Evolutionary conservation across 768 basidiomycete species (phyloP).

Genomic region (Collybia sordida): DNA sequence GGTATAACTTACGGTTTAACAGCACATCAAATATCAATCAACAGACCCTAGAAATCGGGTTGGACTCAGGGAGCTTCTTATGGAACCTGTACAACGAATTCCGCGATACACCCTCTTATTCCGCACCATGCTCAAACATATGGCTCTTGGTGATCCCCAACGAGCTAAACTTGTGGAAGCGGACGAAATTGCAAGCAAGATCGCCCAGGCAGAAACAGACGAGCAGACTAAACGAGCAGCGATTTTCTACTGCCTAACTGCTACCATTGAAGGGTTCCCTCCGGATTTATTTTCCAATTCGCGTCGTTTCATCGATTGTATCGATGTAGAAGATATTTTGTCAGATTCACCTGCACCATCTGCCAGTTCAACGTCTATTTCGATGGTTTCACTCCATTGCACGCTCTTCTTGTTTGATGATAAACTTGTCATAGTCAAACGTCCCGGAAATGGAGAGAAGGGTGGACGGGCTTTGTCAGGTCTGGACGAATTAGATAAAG

Average conservation of each 20-base stretch:
- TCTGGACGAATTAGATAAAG: conserved; percentile 74
- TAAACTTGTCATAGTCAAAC: conserved; percentile 87
- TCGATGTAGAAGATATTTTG: conserved; percentile 87
- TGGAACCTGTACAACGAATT: conserved; percentile 96
- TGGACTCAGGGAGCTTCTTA: conserved; percentile 86
- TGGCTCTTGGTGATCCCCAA: conserved; percentile 77
- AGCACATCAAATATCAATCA: conserved; percentile 88
- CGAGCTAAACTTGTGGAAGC: conserved; percentile 79
- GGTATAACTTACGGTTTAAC: conserved; percentile 6
- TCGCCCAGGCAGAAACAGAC: conserved; percentile 90
- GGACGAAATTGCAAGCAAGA: conserved; percentile 84
- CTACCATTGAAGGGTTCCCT: conserved; percentile 89
- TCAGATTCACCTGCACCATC: conserved; percentile 46
- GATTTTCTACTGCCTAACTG: conserved; percentile 80
- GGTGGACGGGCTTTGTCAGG: conserved; percentile 71
- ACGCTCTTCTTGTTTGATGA: conserved; percentile 94
- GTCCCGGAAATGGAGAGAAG: conserved; percentile 75
- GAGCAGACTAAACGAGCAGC: conserved; percentile 89
- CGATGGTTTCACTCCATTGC: conserved; percentile 63
- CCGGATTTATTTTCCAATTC: conserved; percentile 87
- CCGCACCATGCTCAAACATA: conserved; percentile 88
- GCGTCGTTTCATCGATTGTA: conserved; percentile 85
- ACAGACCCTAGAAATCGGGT: conserved; percentile 76
- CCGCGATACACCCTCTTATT: conserved; percentile 93
- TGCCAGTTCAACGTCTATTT: conserved; percentile 40